phyloP scores from a whole-genome alignment of 2,329 filamentous ascomycete genomes.

The Fusarium mangiferae region DNA sequence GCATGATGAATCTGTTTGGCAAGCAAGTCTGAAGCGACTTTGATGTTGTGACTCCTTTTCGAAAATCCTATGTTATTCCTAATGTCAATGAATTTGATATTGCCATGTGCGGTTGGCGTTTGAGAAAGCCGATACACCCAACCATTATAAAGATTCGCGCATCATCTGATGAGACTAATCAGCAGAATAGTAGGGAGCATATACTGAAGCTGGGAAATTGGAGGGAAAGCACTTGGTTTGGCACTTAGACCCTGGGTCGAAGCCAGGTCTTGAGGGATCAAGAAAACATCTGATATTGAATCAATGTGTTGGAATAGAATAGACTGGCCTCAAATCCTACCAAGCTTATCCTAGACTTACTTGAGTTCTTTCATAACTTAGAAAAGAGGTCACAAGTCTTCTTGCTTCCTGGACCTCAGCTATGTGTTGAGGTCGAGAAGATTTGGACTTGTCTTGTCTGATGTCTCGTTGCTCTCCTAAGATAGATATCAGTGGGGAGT shows the following conservation, averaged over 20 bases:
- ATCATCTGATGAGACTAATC: no score
- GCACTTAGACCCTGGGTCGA: not conserved
- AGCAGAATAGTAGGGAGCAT: no score
- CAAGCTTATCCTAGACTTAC: not conserved
- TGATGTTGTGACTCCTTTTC: not conserved
- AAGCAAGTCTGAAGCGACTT: not conserved
- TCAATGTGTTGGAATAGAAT: not conserved
- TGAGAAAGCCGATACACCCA: not conserved
- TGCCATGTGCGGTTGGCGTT: not conserved
- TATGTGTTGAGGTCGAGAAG: not conserved
- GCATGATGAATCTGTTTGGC: not conserved
- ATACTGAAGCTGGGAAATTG: not conserved
- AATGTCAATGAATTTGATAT: not conserved
- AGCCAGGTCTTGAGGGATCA: not conserved
- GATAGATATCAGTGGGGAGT: fast-evolving
- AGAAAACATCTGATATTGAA: not conserved
- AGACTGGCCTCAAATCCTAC: not conserved
- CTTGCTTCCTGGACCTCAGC: not conserved
- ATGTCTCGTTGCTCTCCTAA: not conserved
- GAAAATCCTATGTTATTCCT: not conserved
- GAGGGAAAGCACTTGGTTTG: not conserved
- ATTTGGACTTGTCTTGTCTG: not conserved
- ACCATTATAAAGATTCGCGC: no score
- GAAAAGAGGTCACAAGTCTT: not conserved
- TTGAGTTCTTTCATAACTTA: not conserved